Evolutionary conservation across 73 alveolate species (phyloP).

Genomic region (Symbiodinium natans): DNA sequence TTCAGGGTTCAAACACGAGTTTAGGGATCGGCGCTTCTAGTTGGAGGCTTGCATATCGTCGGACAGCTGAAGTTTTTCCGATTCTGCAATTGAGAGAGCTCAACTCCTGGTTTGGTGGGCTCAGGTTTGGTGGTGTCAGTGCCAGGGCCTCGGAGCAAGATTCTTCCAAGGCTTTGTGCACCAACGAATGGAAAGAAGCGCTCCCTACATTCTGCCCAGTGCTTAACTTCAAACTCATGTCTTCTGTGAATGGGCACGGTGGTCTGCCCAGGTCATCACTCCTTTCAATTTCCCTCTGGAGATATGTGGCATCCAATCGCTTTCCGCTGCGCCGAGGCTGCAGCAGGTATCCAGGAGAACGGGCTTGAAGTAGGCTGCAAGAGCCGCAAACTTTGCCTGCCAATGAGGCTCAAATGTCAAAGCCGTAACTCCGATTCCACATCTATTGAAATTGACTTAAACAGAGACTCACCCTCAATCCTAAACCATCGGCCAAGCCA

Average conservation of each 20-base stretch:
- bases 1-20: too few relatives aligned
- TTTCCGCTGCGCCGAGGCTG: slow-evolving; percentile 14
- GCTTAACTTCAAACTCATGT: too few relatives aligned
- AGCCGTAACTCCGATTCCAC: not conserved
- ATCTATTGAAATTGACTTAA: not conserved
- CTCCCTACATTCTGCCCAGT: too few relatives aligned
- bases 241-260: too few relatives aligned
- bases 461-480: not conserved
- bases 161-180: not conserved
- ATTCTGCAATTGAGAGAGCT: not conserved
- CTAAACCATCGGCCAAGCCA: not conserved
- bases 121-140: slow-evolving; percentile 63
- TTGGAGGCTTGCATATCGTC: too few relatives aligned
- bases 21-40: too few relatives aligned
- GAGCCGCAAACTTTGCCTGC: too few relatives aligned
- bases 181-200: too few relatives aligned
- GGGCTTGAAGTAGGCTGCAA: too few relatives aligned
- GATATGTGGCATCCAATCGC: slow-evolving; percentile 97
- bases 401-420: too few relatives aligned
- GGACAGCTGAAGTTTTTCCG: not conserved
- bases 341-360: too few relatives aligned
- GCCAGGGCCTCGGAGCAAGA: not conserved
- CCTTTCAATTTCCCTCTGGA: slow-evolving; percentile 99
- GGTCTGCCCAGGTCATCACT: slow-evolving; percentile 96
- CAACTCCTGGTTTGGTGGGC: slow-evolving; percentile 10